Evolutionary conservation across 2,329 filamentous ascomycete genomes (phyloP).

Genomic region (Immersiporthe knoxdaviesiana): DNA sequence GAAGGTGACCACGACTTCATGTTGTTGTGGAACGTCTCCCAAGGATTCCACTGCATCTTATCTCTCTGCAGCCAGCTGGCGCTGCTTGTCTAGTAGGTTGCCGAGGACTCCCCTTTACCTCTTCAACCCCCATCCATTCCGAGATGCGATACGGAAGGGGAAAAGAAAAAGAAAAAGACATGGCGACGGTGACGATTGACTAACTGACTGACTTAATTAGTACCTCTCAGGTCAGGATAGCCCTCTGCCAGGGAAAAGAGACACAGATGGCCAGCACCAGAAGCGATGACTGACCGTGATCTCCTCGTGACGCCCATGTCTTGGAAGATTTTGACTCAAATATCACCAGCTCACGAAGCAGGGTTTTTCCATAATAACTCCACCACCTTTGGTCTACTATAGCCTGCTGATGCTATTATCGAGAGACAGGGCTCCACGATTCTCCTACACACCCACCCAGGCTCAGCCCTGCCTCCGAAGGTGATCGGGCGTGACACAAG

Average conservation of each 20-base stretch:
- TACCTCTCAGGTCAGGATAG: no score
- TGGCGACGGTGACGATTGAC: background rate
- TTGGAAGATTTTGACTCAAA: constrained; percentile 21
- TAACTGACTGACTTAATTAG: background rate
- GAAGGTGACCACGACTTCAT: background rate
- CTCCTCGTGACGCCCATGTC: constrained; percentile 16
- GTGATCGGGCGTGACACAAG: constrained; percentile 24
- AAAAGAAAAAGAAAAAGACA: no score
- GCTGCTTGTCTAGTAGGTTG: background rate
- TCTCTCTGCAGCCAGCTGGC: constrained; percentile 1
- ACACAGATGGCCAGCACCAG: background rate
- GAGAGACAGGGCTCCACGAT: background rate
- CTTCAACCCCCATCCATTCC: no score
- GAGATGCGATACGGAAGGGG: background rate
- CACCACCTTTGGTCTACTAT: constrained; percentile 2
- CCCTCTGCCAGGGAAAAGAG: no score
- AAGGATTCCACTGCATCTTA: constrained; percentile 7
- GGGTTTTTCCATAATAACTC: background rate
- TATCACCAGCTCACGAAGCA: constrained; percentile 4
- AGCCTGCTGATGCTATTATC: background rate
- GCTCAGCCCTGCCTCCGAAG: constrained; percentile 14
- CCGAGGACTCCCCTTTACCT: no score
- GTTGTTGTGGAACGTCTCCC: constrained; percentile 6
- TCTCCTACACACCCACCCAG: background rate
- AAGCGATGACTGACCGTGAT: background rate